A percentile compares a stretch with the other conserved stretches of the same genome.
Evolutionary conservation across 2,329 filamentous ascomycete species (phyloP).

Genomic region (Sporothrix schenckii): DNA sequence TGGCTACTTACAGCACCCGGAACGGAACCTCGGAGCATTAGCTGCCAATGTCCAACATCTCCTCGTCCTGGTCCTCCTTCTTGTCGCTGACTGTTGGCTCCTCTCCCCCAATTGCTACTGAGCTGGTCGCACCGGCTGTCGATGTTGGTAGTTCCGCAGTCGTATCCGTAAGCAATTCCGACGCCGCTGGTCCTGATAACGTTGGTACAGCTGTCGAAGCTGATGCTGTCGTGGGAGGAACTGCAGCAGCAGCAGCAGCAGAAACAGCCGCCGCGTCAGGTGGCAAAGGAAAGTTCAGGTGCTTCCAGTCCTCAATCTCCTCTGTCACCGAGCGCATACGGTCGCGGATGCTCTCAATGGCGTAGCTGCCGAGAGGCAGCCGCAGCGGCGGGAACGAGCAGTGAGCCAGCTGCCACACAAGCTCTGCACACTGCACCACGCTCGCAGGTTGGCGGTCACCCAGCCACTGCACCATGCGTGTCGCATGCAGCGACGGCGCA

Average conservation of each 20-base stretch:
- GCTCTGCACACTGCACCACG: conserved; percentile 86
- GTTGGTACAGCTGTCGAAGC: conserved; percentile 36
- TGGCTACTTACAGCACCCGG: no score
- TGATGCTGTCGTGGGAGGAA: conserved; percentile 31
- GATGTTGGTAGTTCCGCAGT: conserved; percentile 36
- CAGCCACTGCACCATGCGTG: conserved; percentile 91
- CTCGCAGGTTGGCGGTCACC: conserved; percentile 90
- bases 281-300: conserved; percentile 68
- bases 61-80: conserved; percentile 24
- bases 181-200: conserved; percentile 32
- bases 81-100: conserved; percentile 10
- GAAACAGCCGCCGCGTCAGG: conserved; percentile 41
- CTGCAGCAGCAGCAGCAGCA: no score
- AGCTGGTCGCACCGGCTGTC: neutral
- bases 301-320: conserved; percentile 92
- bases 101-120: neutral
- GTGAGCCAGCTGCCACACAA: conserved; percentile 93
- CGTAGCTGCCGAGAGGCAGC: conserved; percentile 86
- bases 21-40: neutral
- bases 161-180: conserved; percentile 38
- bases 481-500: conserved; percentile 83
- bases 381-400: conserved; percentile 90
- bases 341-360: conserved; percentile 93
- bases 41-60: conserved; percentile 25
- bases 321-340: conserved; percentile 87